phyloP scores from a whole-genome alignment of 1,284 basidiomycete genomes.

The Cerrena zonata region DNA sequence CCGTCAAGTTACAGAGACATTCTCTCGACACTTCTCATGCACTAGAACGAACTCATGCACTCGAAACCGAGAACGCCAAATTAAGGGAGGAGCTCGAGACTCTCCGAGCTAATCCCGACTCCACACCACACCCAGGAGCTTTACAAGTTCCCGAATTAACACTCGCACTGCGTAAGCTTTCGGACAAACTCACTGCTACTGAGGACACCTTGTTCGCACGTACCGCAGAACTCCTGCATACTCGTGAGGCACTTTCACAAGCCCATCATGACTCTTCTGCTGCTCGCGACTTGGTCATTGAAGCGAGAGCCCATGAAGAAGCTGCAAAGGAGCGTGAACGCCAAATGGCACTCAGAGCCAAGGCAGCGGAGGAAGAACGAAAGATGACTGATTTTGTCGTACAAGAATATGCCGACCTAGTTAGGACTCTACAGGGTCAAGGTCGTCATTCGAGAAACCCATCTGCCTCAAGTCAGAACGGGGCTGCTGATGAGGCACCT shows the following conservation, averaged over 20 bases:
- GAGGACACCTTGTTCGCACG: conserved; percentile 48
- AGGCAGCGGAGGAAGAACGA: conserved; percentile 48
- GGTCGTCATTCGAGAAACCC: conserved; percentile 23
- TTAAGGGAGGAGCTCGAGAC: conserved; percentile 47
- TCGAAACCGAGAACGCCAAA: conserved; percentile 54
- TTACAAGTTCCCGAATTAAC: conserved; percentile 57
- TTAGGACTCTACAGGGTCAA: conserved; percentile 54
- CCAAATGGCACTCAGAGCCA: conserved; percentile 38
- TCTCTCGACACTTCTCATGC: conserved; percentile 48
- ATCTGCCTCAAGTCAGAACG: conserved; percentile 14
- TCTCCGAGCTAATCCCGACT: conserved; percentile 46
- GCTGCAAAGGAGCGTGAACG: conserved; percentile 41
- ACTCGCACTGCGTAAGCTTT: conserved; percentile 59
- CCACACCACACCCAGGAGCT: conserved; percentile 38
- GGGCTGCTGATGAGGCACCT: conserved; percentile 6
- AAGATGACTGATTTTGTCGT: conserved; percentile 60
- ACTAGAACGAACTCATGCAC: conserved; percentile 40
- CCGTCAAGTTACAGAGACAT: conserved; percentile 59
- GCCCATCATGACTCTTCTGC: conserved; percentile 41
- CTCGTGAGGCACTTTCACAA: conserved; percentile 38
- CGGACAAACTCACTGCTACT: conserved; percentile 56
- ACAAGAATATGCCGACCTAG: conserved; percentile 65
- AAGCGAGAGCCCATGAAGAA: conserved; percentile 48
- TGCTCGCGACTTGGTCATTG: conserved; percentile 47
- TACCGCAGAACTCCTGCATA: conserved; percentile 41